Evolutionary conservation across 768 basidiomycete genomes (phyloP), one percentile per base, ranked within the genome.

Genomic region (Russula lepida): DNA sequence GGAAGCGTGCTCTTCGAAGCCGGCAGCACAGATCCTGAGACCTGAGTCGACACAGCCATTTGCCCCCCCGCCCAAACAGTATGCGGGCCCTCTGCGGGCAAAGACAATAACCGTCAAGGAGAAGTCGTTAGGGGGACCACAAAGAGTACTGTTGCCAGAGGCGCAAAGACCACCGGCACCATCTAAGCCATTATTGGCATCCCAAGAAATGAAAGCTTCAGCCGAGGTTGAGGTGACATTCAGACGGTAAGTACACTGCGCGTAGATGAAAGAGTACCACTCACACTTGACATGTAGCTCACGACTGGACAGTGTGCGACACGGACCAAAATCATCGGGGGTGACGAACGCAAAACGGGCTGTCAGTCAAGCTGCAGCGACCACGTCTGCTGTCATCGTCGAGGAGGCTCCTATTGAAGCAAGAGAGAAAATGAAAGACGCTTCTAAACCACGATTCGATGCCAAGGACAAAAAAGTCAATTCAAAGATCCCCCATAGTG

Each of bases 111-210:
- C 62, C 25, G 51, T 51, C 57, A 65, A 63, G 53, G 62, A 65
- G 33, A 58, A 48, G 21, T 9, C 62, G 4, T 37, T 63, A 25
- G 64, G 64, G 0, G 56, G 63, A 13, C 56, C 60, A 21, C 55
- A 62, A 27, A 44, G 63, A 44, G 51, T 58, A 39, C 44, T 49
- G 12, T 39, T 64, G 46, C 60, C 63, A 39, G 62, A 60, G 19
- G 19, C 41, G 28, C 58, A 54, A 27, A 47, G 6, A n/a, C 54
- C 44, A 15, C 46, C 37, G 1, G 43, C 17, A 5, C 56, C 41
- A 35, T 12, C 46, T 8, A 54, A 25, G 32, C 46, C 44, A n/a
- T 6, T 19, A 27, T 32, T 39, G 50, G 27, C 13, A 21, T 21
- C 37, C 2, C 46, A 54, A 28, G 56, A 58, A 13, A 63, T 43